These are phyloP conservation scores for Nemania sp. DNA, from an alignment of 2,329 filamentous ascomycete genomes.

Conservation along the genomic window DNA sequence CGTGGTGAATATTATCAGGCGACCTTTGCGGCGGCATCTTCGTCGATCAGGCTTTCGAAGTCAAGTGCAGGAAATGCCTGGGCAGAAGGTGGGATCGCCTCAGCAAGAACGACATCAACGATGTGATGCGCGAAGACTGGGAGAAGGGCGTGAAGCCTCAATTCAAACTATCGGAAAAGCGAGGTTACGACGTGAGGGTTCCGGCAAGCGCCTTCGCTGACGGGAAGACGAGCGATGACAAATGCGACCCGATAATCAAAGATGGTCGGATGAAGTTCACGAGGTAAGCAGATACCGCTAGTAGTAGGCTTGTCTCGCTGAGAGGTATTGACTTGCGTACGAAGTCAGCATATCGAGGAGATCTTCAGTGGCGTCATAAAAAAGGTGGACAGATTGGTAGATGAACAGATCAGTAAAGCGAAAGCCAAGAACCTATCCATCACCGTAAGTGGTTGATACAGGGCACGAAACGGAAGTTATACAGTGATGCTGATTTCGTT, in stretches of 20 bases:
- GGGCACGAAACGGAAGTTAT: background rate
- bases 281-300: background rate
- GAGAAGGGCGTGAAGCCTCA: slow-evolving; percentile 1
- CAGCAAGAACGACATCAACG: background rate
- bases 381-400: slow-evolving; percentile 7
- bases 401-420: slow-evolving; percentile 14
- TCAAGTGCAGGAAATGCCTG: slow-evolving; percentile 7
- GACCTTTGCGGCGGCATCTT: slow-evolving; percentile 15
- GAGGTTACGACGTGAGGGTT: slow-evolving; percentile 1
- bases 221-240: background rate
- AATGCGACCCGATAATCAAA: slow-evolving; percentile 8
- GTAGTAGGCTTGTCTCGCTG: background rate
- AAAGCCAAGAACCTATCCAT: background rate
- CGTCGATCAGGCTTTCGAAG: slow-evolving; percentile 13
- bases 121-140: slow-evolving; percentile 15
- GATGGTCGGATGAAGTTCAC: slow-evolving; percentile 9
- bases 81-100: background rate
- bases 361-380: slow-evolving; percentile 2
- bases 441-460: slow-evolving; percentile 1
- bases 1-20: background rate
- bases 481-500: background rate
- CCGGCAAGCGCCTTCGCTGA: background rate
- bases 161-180: background rate
- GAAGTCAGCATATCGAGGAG: background rate
- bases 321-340: background rate